Evolutionary conservation across 1,139 yeast species (phyloP).

Genomic region (Debaryomyces sp.): DNA sequence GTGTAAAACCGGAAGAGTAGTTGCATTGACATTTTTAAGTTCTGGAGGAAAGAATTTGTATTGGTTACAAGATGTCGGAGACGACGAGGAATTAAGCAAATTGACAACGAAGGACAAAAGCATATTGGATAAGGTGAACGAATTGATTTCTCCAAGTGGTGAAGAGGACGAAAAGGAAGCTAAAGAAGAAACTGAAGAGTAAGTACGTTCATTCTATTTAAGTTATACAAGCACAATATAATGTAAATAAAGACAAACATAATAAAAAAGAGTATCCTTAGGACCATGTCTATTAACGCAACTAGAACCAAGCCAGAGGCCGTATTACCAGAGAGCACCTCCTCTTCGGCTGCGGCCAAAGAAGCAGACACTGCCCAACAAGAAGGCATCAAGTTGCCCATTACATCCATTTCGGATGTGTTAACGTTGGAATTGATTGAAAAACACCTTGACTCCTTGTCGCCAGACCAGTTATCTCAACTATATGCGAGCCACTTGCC

Average conservation of each 20-base stretch:
- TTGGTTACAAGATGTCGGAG: constrained; percentile 89
- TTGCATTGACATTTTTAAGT: constrained; percentile 76
- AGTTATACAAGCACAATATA: constrained; percentile 8
- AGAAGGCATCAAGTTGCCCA: constrained; percentile 20
- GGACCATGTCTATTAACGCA: constrained; percentile 6
- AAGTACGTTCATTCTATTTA: constrained; percentile 16
- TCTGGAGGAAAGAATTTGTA: constrained; percentile 84
- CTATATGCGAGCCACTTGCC: constrained; percentile 49
- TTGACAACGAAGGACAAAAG: constrained; percentile 66
- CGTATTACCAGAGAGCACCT: neutral
- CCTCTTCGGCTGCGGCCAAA: neutral
- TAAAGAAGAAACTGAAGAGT: constrained; percentile 24
- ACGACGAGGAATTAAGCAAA: constrained; percentile 60
- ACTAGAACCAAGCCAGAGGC: neutral
- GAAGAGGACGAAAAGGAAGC: constrained; percentile 53
- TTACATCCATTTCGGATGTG: constrained; percentile 39
- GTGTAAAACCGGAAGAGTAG: constrained; percentile 83
- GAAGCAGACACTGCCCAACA: neutral
- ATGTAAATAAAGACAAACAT: constrained; percentile 3
- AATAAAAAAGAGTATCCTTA: constrained; percentile 1
- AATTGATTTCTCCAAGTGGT: constrained; percentile 47
- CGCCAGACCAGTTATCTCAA: constrained; percentile 36
- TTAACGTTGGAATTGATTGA: constrained; percentile 42
- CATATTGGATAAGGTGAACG: constrained; percentile 54
- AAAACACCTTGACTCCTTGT: constrained; percentile 39